A percentile compares a stretch with the other conserved stretches of the same genome.
Conservation (phyloP, 73 alveolate species). For the Tetrahymena thermophila region DNA sequence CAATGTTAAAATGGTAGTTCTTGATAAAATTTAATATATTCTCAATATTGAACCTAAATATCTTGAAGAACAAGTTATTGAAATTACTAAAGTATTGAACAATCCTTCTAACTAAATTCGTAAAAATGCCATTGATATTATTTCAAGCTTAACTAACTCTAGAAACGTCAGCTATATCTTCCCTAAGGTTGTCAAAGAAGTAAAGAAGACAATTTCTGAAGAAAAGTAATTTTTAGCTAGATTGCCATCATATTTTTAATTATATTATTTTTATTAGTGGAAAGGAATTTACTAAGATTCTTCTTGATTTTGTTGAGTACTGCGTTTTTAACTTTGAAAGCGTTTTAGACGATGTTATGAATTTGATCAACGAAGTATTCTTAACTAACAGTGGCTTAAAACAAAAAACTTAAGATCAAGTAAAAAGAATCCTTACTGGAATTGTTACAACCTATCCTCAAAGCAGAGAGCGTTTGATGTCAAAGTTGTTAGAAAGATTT, state of each 20-base stretch:
- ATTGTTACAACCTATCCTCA: constrained; percentile 34
- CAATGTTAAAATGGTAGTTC: constrained; percentile 69
- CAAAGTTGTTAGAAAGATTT: constrained; percentile 37
- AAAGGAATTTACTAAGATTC: constrained; percentile 27
- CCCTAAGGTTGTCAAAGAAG: constrained; percentile 5
- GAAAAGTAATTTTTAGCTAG: constrained; percentile 38
- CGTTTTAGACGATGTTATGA: constrained; percentile 16
- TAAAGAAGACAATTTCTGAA: constrained; percentile 38
- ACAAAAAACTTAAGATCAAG: constrained; percentile 35
- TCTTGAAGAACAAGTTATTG: constrained; percentile 58
- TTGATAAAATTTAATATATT: constrained; percentile 49
- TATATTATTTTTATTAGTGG: constrained; percentile 31
- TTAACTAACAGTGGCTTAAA: constrained; percentile 11
- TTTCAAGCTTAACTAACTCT: constrained; percentile 64
- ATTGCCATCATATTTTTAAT: constrained; percentile 36
- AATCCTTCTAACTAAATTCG: constrained; percentile 63
- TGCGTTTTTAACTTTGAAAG: constrained; percentile 47
- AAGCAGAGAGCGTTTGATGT: constrained; percentile 32
- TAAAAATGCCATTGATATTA: constrained; percentile 68
- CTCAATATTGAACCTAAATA: constrained; percentile 35
- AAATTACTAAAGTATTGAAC: constrained; percentile 51
- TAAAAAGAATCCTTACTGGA: constrained; percentile 43
- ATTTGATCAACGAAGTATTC: constrained; percentile 42
- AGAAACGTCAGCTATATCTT: constrained; percentile 75
- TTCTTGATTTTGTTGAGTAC: neutral